Evolutionary conservation across 2,329 filamentous ascomycete genomes (phyloP).

Genomic region (Boeremia exigua): DNA sequence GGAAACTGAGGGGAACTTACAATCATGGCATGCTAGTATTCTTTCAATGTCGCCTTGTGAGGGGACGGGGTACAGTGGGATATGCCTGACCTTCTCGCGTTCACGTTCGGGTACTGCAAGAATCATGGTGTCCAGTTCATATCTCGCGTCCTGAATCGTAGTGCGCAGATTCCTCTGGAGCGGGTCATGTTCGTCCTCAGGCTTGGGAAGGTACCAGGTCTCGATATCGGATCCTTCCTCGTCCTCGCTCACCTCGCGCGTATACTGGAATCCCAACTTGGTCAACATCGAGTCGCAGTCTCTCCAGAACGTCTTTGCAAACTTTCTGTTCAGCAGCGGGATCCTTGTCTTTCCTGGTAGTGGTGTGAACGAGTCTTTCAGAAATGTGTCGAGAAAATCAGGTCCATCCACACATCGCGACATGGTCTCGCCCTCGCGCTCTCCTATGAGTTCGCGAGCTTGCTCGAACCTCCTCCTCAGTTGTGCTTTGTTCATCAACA

Average conservation of each 20-base stretch:
- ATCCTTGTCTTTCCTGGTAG: constrained; percentile 60
- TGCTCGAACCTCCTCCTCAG: constrained; percentile 62
- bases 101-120: constrained; percentile 45
- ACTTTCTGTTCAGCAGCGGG: constrained; percentile 67
- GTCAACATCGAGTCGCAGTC: constrained; percentile 66
- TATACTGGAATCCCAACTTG: constrained; percentile 62
- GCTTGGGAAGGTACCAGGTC: constrained; percentile 44
- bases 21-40: constrained; percentile 46
- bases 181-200: constrained; percentile 26
- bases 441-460: constrained; percentile 58
- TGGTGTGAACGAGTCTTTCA: constrained; percentile 63
- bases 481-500: constrained; percentile 61
- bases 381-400: constrained; percentile 63
- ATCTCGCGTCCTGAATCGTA: constrained; percentile 63
- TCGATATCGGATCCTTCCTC: constrained; percentile 33
- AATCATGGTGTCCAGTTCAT: constrained; percentile 63
- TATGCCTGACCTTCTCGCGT: constrained; percentile 38
- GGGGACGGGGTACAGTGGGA: constrained; percentile 40
- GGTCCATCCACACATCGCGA: constrained; percentile 63
- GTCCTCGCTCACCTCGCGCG: constrained; percentile 39
- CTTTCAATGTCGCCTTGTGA: constrained; percentile 50
- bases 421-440: constrained; percentile 59
- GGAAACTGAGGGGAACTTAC: constrained; percentile 20
- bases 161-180: constrained; percentile 33
- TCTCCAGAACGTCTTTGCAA: constrained; percentile 66